These are phyloP conservation scores for Bipolaris victoriae DNA, from an alignment of 2,329 filamentous ascomycete species.

Conservation along the genomic window DNA sequence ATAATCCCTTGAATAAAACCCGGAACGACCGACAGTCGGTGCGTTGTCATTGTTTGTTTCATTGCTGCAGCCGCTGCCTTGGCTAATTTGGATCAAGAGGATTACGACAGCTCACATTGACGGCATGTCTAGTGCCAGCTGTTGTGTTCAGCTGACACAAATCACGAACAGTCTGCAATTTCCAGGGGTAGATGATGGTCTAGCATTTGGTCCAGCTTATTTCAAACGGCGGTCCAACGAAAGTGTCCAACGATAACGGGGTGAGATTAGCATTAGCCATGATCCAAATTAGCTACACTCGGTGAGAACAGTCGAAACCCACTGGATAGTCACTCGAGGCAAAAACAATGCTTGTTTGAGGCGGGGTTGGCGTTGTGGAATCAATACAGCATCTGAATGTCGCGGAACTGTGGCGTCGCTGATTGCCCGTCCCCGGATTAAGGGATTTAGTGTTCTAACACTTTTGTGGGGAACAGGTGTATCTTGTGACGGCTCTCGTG, in stretches of 20 bases:
- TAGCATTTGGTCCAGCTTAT: slow-evolving; percentile 7
- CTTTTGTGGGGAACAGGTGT: slow-evolving; percentile 25
- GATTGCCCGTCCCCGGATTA: slow-evolving; percentile 32
- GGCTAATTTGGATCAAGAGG: slow-evolving; percentile 20
- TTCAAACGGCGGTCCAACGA: slow-evolving; percentile 20
- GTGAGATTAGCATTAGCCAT: slow-evolving; percentile 29
- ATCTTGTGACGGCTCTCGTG: slow-evolving; percentile 42
- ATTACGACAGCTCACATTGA: slow-evolving; percentile 35
- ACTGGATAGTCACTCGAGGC: slow-evolving; percentile 15
- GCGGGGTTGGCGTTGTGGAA: slow-evolving; percentile 28
- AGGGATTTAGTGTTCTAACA: slow-evolving; percentile 29
- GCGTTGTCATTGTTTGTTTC: slow-evolving; percentile 17
- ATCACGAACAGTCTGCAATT: slow-evolving; percentile 39
- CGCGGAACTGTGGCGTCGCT: slow-evolving; percentile 46
- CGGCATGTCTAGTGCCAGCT: slow-evolving; percentile 28
- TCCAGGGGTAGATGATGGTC: slow-evolving; percentile 31
- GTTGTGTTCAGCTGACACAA: slow-evolving; percentile 44
- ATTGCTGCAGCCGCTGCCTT: slow-evolving; percentile 15
- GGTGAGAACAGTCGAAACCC: slow-evolving; percentile 20
- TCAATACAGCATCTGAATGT: slow-evolving; percentile 39
- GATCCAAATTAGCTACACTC: slow-evolving; percentile 17
- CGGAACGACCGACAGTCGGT: slow-evolving; percentile 14
- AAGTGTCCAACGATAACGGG: slow-evolving; percentile 9
- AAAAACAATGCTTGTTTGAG: slow-evolving; percentile 21
- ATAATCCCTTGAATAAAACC: neutral